phyloP scores from a whole-genome alignment of 1,284 basidiomycete species.

The Trichosporon coremiiforme region DNA sequence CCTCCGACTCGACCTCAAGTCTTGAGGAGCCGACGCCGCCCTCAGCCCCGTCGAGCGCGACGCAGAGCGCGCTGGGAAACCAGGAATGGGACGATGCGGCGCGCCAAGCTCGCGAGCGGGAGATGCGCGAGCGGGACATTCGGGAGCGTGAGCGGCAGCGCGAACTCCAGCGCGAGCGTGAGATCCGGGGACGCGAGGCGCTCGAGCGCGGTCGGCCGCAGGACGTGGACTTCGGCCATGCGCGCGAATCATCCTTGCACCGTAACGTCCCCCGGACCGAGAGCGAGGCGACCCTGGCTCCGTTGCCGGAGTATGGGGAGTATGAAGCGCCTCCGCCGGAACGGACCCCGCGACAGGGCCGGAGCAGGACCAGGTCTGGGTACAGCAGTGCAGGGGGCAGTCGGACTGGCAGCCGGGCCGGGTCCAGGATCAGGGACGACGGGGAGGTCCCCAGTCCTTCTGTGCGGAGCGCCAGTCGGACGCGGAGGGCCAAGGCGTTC shows the following conservation, averaged over 20 bases:
- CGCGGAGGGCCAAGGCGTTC: conserved; percentile 49
- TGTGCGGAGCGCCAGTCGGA: conserved; percentile 3
- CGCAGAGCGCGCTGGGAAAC: background rate
- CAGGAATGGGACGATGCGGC: background rate
- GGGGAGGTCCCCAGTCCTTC: background rate
- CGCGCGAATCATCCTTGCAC: conserved; percentile 2
- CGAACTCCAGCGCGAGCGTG: background rate
- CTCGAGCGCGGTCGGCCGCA: background rate
- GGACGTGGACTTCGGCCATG: background rate
- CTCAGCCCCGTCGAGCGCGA: background rate
- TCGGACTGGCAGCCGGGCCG: background rate
- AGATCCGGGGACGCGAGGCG: background rate
- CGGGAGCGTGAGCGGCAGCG: background rate
- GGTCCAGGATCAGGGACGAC: conserved; percentile 11
- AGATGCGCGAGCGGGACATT: background rate
- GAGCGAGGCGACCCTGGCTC: conserved; percentile 28
- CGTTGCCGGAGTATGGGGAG: conserved; percentile 1
- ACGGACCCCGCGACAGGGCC: conserved; percentile 28
- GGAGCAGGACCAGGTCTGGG: conserved; percentile 12
- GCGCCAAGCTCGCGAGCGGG: background rate
- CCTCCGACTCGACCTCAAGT: conserved; percentile 16
- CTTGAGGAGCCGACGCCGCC: background rate
- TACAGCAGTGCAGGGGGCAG: too few species aligned
- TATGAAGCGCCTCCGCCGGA: background rate
- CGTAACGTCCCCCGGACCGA: conserved; percentile 19